Conservation (phyloP, 371 early-diverging fungal species). For the Lichtheimia ornata region DNA sequence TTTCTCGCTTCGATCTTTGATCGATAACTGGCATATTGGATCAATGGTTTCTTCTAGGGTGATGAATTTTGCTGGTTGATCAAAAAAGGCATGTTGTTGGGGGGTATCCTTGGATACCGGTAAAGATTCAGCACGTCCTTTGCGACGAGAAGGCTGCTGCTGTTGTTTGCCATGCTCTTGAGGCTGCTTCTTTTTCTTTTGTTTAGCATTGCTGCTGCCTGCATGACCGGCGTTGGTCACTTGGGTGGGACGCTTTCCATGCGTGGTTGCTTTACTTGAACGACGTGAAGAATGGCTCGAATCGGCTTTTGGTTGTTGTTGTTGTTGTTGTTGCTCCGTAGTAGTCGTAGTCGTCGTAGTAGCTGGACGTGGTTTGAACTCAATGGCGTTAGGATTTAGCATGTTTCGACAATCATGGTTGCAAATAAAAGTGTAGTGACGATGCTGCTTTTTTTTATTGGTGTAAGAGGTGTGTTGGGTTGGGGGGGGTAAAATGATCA, state of each 20-base stretch:
- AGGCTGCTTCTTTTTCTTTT: slow-evolving; percentile 1
- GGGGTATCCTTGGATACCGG: background rate
- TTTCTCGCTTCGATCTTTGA: slow-evolving; percentile 4
- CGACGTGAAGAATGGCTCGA: slow-evolving; percentile 2
- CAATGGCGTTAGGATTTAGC: slow-evolving; percentile 17
- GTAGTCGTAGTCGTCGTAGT: no score
- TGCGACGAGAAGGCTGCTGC: background rate
- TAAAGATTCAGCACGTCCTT: background rate
- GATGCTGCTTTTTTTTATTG: background rate
- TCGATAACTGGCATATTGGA: slow-evolving; percentile 24
- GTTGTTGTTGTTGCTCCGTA: background rate
- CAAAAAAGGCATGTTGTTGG: background rate
- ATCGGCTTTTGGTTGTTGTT: background rate
- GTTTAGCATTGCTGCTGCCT: background rate
- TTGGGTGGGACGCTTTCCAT: background rate
- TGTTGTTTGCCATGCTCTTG: background rate
- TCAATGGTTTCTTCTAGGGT: slow-evolving; percentile 40
- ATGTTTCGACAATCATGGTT: background rate
- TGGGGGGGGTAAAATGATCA: slow-evolving; percentile 4
- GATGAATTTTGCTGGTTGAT: slow-evolving; percentile 30
- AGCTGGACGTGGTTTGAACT: slow-evolving; percentile 9
- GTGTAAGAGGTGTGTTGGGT: background rate
- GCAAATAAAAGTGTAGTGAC: background rate
- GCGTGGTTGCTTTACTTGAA: background rate
- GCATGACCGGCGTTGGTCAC: background rate